Conservation (phyloP, 768 basidiomycete genomes). For the Lyophyllum shimeji region DNA sequence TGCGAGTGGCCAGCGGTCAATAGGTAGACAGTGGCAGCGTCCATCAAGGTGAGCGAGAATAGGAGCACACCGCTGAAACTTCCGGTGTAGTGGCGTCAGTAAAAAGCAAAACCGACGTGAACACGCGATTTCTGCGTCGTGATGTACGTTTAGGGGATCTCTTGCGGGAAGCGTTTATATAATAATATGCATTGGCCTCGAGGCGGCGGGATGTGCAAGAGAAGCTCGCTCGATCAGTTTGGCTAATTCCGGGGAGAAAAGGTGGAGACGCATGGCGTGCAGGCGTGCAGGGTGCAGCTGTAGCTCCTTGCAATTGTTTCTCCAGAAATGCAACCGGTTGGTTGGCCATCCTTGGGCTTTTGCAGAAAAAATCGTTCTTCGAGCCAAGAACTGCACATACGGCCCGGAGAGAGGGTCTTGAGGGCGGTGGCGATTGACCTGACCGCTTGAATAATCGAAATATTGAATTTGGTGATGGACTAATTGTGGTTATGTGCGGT, state of each 20-base stretch:
- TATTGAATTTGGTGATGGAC: too few species aligned
- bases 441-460: too few species aligned
- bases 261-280: not conserved
- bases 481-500: not conserved
- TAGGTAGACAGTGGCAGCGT: not conserved
- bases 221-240: not conserved
- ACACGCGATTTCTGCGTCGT: not conserved
- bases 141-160: not conserved
- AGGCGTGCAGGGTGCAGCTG: not conserved
- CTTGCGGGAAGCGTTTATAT: constrained; percentile 1
- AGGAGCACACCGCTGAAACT: not conserved
- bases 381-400: too few species aligned
- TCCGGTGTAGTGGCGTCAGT: not conserved
- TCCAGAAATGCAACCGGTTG: not conserved
- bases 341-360: not conserved
- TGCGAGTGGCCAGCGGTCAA: not conserved
- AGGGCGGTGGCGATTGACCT: too few species aligned
- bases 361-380: not conserved
- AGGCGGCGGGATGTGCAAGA: not conserved
- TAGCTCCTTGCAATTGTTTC: not conserved
- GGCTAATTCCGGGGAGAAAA: not conserved
- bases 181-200: not conserved
- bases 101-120: not conserved
- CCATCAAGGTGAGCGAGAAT: not conserved
- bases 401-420: too few species aligned